Conservation (phyloP, 2,329 filamentous ascomycete species). For the Eurotiales sp. region DNA sequence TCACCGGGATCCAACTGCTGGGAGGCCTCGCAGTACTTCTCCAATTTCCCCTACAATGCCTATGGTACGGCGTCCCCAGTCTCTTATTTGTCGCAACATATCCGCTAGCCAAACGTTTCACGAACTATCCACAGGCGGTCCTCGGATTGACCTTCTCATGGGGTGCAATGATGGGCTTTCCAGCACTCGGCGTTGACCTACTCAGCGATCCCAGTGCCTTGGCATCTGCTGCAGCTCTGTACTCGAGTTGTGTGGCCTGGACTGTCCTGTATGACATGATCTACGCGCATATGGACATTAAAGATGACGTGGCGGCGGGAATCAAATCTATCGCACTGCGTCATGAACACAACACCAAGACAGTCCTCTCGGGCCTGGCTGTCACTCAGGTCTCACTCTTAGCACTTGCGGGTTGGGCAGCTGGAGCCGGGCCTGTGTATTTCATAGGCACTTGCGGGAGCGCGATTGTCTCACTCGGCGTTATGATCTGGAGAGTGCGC, state of each 20-base stretch:
- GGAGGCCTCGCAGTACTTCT: conserved; percentile 41
- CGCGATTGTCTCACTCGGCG: conserved; percentile 50
- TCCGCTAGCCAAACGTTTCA: conserved; percentile 51
- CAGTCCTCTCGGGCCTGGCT: conserved; percentile 40
- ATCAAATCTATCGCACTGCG: conserved; percentile 51
- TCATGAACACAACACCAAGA: conserved; percentile 46
- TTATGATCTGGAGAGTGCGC: conserved; percentile 58
- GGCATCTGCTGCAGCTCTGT: conserved; percentile 39
- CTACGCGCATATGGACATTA: conserved; percentile 51
- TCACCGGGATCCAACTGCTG: conserved; percentile 42
- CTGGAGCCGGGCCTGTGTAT: conserved; percentile 57
- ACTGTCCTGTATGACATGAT: conserved; percentile 51
- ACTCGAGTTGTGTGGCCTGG: conserved; percentile 47
- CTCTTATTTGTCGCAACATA: conserved; percentile 46
- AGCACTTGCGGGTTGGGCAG: conserved; percentile 40
- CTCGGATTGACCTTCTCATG: conserved; percentile 51
- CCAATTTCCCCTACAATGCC: conserved; percentile 39
- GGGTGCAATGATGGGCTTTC: conserved; percentile 48
- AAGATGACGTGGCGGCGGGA: conserved; percentile 47
- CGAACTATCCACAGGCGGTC: conserved; percentile 51
- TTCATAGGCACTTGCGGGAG: conserved; percentile 57
- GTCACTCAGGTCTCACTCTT: conserved; percentile 41
- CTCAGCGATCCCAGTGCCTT: conserved; percentile 35
- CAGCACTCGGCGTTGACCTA: conserved; percentile 44
- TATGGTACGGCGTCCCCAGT: conserved; percentile 43